Evolutionary conservation across 164 flowering plant species (phyloP).

Genomic region (Aristolochia contorta): DNA sequence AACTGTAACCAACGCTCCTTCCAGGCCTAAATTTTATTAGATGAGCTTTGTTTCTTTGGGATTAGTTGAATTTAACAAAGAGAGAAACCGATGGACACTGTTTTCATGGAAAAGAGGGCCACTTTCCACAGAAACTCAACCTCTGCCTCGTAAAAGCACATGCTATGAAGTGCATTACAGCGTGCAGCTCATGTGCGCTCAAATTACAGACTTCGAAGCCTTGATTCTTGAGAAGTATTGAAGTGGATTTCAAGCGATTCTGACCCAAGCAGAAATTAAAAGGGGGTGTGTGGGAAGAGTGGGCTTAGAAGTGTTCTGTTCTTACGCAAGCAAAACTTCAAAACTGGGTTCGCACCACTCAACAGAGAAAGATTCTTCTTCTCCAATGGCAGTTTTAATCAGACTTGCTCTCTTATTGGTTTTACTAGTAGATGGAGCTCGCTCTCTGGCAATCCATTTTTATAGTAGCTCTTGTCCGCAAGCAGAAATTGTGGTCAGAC

Average conservation of each 20-base stretch:
- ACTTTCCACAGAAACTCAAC: too few relatives aligned
- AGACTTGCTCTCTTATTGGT: background rate
- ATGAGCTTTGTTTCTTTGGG: too few relatives aligned
- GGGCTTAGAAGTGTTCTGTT: background rate
- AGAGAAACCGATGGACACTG: too few relatives aligned
- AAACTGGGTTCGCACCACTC: background rate
- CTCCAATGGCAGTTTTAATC: conserved; percentile 10
- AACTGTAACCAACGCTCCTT: too few relatives aligned
- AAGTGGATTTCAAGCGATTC: background rate
- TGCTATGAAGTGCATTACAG: too few relatives aligned
- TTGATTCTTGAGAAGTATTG: conserved; percentile 6
- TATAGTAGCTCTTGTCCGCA: conserved; percentile 14
- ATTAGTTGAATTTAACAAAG: too few relatives aligned
- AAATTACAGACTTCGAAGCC: conserved; percentile 1
- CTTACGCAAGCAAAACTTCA: background rate
- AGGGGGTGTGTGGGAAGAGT: background rate
- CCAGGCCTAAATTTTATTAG: too few relatives aligned
- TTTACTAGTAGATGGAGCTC: background rate
- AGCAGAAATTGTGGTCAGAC: conserved; percentile 12
- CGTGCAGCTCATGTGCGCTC: conserved; percentile 7
- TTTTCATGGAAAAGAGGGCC: too few relatives aligned
- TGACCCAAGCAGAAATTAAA: background rate
- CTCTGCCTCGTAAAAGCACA: too few relatives aligned
- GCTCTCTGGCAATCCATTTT: conserved; percentile 8
- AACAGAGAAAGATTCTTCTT: conserved; percentile 10